Evolutionary conservation across 805 yeast genomes (phyloP).

Genomic region (Maudiozyma serrabonitensis): DNA sequence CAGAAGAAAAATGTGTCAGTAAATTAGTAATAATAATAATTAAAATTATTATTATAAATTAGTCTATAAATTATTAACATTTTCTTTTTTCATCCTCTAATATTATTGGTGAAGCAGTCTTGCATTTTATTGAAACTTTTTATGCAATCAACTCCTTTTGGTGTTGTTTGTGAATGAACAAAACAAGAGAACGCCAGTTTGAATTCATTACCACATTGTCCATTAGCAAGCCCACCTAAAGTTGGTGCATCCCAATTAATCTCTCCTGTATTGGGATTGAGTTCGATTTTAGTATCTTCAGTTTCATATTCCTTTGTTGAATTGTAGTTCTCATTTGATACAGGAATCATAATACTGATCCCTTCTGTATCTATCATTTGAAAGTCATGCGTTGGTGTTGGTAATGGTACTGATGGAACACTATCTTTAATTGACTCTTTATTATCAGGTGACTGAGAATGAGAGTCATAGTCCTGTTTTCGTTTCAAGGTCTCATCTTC

Average conservation of each 20-base stretch:
- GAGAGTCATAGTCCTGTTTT: too few species aligned
- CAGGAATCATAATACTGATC: neutral
- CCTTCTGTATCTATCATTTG: neutral
- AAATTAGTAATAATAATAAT: too few species aligned
- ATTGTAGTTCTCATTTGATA: neutral
- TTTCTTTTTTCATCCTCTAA: neutral
- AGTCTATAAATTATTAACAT: too few species aligned
- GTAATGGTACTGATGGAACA: neutral
- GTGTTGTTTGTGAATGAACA: constrained; percentile 86
- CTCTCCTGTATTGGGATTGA: constrained; percentile 94
- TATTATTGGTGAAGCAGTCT: constrained; percentile 50
- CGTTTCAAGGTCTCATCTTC: neutral
- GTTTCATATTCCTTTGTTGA: constrained; percentile 23
- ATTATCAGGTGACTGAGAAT: too few species aligned
- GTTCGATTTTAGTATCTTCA: constrained; percentile 43
- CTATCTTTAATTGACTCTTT: neutral
- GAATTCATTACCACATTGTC: constrained; percentile 96
- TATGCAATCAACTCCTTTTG: constrained; percentile 93
- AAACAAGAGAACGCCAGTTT: constrained; percentile 92
- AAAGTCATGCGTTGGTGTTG: neutral
- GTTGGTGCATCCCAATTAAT: constrained; percentile 99
- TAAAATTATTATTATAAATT: too few species aligned
- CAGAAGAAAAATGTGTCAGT: too few species aligned
- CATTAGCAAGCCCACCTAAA: constrained; percentile 96
- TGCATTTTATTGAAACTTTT: constrained; percentile 89